Evolutionary conservation across 2,329 filamentous ascomycete species (phyloP), one percentile per base, ranked within the genome.

Genomic region (Neonectria coccinea): DNA sequence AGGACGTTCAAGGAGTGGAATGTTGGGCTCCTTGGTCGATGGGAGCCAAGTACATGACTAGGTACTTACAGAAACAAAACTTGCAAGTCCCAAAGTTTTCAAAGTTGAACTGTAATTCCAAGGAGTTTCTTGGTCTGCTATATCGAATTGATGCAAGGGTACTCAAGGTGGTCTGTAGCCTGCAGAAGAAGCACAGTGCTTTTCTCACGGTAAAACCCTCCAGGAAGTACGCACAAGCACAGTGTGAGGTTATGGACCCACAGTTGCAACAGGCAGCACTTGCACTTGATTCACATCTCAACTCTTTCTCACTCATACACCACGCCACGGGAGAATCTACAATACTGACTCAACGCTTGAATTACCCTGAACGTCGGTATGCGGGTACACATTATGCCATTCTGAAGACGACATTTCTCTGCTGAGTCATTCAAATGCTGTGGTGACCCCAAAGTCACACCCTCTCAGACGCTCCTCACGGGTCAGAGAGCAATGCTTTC

Each of bases 1-100:
- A 82, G 87, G 60, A 79, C 71, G 29, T 91, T 92, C 68, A 83
- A 86, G 73, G 86, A 84, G n/a, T 93, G 90, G 90, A 83, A 84
- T 27, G 88, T 93, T 5, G 89, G 89, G 2, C 74, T 93, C 18
- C 73, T 93, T 64, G 83, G 85, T 47, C 73, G 78, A 54, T 81
- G 79, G 79, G 68, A 67, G 18, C 53, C 66, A 29, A 56, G 42
- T 31, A 39, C 22, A 10, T 55, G 9, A 62, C 16, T 45, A 6
- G 25, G 25, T 25, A 25, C 25, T 25, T 25, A 44, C 8, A n/a
- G 8, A 20, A 53, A 44, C 39, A 9, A 52, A 14, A 27, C 7
- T 11, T 41, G 31, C 9, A n/a, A 22, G 10, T 29, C 10, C 11
- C 10, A 11, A 41, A 41, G 27, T 27, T 36, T 20, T 5, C 22